These are phyloP conservation scores for Perkinsus chesapeaki DNA, from an alignment of 169 alveolate species.

Conservation along the genomic window DNA sequence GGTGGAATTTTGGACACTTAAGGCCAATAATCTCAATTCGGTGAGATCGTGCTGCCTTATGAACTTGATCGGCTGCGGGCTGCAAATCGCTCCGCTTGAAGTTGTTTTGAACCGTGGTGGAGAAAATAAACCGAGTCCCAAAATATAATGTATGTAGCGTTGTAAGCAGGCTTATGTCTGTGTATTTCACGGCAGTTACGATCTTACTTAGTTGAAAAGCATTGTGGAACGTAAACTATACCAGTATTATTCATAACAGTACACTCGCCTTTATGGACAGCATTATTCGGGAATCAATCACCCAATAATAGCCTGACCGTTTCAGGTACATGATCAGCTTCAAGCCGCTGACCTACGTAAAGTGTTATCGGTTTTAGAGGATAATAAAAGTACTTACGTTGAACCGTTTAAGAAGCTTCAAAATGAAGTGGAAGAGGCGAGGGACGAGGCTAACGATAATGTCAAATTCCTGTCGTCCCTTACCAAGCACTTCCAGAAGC, in stretches of 20 bases:
- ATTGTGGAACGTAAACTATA: no score
- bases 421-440: constrained; percentile 78
- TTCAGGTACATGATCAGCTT: not conserved
- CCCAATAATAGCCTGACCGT: not conserved
- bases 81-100: no score
- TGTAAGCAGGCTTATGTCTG: no score
- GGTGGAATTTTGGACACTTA: constrained; percentile 81
- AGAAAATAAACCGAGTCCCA: no score
- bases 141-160: no score
- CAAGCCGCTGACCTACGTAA: not conserved
- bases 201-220: no score
- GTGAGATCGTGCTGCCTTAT: no score
- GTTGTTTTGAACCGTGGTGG: no score
- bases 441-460: constrained; percentile 83
- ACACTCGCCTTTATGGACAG: no score
- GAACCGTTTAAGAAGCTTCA: constrained; percentile 75
- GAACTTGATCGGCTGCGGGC: no score
- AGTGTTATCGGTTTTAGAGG: constrained; percentile 77
- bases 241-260: no score
- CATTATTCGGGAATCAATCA: not conserved
- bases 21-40: constrained; percentile 38
- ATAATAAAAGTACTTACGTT: constrained; percentile 80
- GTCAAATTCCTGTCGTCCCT: constrained; percentile 65
- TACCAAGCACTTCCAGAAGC: constrained; percentile 53
- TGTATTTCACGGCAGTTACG: no score